A percentile compares a stretch with the other conserved stretches of the same genome.
phyloP scores from a whole-genome alignment of 106 monocot genomes.

The Dactylorhiza incarnata region DNA sequence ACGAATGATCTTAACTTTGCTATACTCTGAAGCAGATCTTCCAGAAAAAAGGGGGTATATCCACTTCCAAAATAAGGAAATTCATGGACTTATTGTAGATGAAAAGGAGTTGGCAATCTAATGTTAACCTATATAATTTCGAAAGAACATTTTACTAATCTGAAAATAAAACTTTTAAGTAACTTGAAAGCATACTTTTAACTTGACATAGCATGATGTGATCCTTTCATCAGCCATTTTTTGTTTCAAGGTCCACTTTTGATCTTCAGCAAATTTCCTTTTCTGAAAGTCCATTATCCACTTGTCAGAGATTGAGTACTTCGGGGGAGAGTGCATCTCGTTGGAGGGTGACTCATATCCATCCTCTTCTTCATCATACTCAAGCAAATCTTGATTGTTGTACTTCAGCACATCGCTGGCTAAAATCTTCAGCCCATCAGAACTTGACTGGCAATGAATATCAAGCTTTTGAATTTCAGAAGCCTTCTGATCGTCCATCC shows the following conservation, averaged over 20 bases:
- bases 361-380: slow-evolving; percentile 48
- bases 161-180: background rate
- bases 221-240: slow-evolving; percentile 73
- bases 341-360: slow-evolving; percentile 26
- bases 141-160: background rate
- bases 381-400: slow-evolving; percentile 13
- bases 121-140: background rate
- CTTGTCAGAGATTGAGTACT: slow-evolving; percentile 75
- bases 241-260: slow-evolving; percentile 62
- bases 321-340: slow-evolving; percentile 58
- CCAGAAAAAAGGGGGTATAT: background rate
- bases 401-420: slow-evolving; percentile 18
- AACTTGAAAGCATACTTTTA: slow-evolving; percentile 52
- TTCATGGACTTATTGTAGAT: background rate
- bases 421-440: slow-evolving; percentile 40
- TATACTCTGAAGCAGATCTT: background rate
- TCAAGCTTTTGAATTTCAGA: slow-evolving; percentile 36
- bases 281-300: slow-evolving; percentile 72
- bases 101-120: background rate
- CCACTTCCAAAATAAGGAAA: background rate
- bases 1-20: background rate
- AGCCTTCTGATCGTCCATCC: slow-evolving; percentile 22
- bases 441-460: slow-evolving; percentile 20
- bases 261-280: slow-evolving; percentile 50
- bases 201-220: slow-evolving; percentile 47